Percentiles rank a stretch among this genome's conserved stretches.
Conservation (phyloP, 768 basidiomycete genomes). For the Tulasnella sp. region DNA sequence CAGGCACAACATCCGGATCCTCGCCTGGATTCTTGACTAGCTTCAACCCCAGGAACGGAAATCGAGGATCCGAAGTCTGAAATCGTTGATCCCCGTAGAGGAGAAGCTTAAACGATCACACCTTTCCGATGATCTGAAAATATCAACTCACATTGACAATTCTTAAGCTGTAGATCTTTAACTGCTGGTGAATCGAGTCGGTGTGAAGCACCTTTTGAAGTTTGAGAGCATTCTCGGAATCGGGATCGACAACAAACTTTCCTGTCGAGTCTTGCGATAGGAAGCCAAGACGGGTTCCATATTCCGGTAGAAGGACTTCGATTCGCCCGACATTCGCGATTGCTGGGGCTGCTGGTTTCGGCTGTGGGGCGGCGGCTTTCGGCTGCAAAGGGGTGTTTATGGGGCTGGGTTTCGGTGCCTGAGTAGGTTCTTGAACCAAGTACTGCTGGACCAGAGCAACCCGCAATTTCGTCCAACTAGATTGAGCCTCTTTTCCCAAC, state of each 20-base stretch:
- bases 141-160: background rate
- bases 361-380: background rate
- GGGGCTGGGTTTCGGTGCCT: no score
- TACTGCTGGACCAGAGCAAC: background rate
- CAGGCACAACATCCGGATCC: no score
- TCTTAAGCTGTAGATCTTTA: background rate
- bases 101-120: no score
- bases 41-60: no score
- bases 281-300: background rate
- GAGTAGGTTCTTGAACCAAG: no score
- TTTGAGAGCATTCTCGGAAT: background rate
- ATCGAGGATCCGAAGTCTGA: no score
- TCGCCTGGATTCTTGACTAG: no score
- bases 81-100: no score
- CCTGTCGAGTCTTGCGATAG: background rate
- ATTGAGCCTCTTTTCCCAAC: background rate
- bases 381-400: background rate
- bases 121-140: no score
- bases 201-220: slow-evolving; percentile 6
- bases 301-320: background rate
- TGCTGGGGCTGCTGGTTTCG: background rate
- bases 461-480: background rate
- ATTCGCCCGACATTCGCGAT: background rate
- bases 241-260: background rate
- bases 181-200: background rate